A percentile compares a stretch with the other conserved stretches of the same genome.
phyloP scores from a whole-genome alignment of 768 basidiomycete genomes.

The Trametes cubensis region DNA sequence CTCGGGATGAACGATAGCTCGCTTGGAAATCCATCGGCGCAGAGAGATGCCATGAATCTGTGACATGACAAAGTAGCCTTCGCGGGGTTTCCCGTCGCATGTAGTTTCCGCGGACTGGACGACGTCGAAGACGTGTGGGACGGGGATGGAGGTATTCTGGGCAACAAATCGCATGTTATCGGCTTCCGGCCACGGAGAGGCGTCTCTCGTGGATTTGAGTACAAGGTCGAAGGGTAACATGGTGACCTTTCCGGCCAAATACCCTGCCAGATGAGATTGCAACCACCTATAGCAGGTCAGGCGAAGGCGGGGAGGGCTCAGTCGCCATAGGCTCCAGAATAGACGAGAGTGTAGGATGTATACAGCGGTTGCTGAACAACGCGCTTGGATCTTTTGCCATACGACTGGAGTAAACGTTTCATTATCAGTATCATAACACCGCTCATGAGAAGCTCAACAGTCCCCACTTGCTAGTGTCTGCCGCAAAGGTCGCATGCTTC shows the following conservation, averaged over 20 bases:
- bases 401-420: too few species aligned
- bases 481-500: too few species aligned
- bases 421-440: too few species aligned
- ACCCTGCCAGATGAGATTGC: too few species aligned
- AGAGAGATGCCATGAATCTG: slow-evolving; percentile 12
- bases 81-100: not conserved
- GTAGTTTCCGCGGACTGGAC: not conserved
- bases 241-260: not conserved
- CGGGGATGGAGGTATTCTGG: slow-evolving; percentile 26
- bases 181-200: slow-evolving; percentile 5
- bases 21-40: not conserved
- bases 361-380: too few species aligned
- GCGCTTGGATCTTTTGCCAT: too few species aligned
- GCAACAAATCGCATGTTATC: slow-evolving; percentile 22
- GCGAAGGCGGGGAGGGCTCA: too few species aligned
- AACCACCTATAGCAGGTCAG: too few species aligned
- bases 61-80: slow-evolving; percentile 19
- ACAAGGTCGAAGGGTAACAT: slow-evolving; percentile 7
- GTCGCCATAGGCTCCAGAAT: too few species aligned
- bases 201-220: not conserved
- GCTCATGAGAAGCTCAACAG: too few species aligned
- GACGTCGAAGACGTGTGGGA: slow-evolving; percentile 21
- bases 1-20: not conserved
- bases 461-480: too few species aligned
- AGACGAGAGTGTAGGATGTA: too few species aligned